Evolutionary conservation across 2,329 filamentous ascomycete species (phyloP), one percentile per base, ranked within the genome.

Genomic region (Daldinia eschscholtzii): DNA sequence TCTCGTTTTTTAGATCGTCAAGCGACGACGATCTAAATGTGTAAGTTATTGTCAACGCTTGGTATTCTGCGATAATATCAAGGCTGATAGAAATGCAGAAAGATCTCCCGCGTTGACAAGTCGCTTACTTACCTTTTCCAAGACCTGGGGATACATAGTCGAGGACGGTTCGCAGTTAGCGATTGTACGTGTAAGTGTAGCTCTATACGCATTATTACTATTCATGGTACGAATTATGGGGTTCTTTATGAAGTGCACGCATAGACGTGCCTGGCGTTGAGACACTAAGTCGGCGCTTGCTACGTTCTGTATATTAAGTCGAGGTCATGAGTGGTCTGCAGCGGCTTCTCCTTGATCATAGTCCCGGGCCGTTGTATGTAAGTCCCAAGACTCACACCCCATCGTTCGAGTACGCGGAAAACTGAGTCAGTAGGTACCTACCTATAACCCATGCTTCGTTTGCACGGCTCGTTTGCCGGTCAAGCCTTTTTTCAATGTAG

Each of bases 241-340:
- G 67, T 65, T 68, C 62, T 61, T 67, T 65, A 75, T 68, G 67
- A 70, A 61, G 57, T 64, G 65, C 63, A 69, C 64, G 67, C 59
- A 69, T 68, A 74, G 67, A 73, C 52, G 73, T 72, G 65, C 70
- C 67, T 72, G 70, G 68, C 70, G 64, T 68, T 68, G 65, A 74
- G 70, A 63, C 69, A 72, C 67, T 71, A 72, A 71, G 70, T 68
- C 63, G 61, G 68, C 66, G 66, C 72, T 66, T 75, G 74, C 72
- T 68, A 75, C 70, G 70, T 64, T 70, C 70, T 69, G 61, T 72
- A 76, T 74, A 76, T 77, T 76, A 76, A 76, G 67, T 72, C 67
- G 69, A 66, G 73, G 62, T 72, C 68, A 71, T 73, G 70, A 72
- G 70, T 70, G 72, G 75, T 64, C 73, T 73, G 65, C 61, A 52